Conservation (phyloP, 805 yeast genomes). For the Metschnikowia kunwiensis region DNA sequence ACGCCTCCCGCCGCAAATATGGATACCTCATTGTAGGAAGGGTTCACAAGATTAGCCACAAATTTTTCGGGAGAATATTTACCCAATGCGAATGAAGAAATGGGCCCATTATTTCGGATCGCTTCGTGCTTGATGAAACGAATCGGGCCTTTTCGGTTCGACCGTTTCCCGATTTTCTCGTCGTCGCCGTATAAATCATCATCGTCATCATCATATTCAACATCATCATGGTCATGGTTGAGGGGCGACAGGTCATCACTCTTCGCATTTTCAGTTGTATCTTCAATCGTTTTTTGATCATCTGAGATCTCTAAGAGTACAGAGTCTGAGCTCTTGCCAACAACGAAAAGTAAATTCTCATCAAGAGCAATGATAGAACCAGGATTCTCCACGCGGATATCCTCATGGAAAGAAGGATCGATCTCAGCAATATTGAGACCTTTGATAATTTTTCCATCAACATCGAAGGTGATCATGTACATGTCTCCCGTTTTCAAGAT, state of each 20-base stretch:
- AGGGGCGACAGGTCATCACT: neutral
- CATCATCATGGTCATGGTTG: slow-evolving; percentile 46
- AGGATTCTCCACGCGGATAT: slow-evolving; percentile 37
- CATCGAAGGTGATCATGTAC: slow-evolving; percentile 33
- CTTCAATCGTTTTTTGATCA: slow-evolving; percentile 13
- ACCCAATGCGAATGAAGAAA: slow-evolving; percentile 66
- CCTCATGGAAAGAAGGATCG: slow-evolving; percentile 25
- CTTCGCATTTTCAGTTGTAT: neutral
- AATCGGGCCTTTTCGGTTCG: slow-evolving; percentile 18
- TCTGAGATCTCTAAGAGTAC: slow-evolving; percentile 42
- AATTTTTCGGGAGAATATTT: slow-evolving; percentile 51
- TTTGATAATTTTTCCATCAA: slow-evolving; percentile 44
- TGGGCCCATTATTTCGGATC: slow-evolving; percentile 68
- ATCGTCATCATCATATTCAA: slow-evolving; percentile 41
- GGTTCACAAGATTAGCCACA: slow-evolving; percentile 63
- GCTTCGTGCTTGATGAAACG: slow-evolving; percentile 49
- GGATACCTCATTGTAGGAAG: slow-evolving; percentile 62
- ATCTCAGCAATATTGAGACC: slow-evolving; percentile 32
- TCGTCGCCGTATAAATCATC: slow-evolving; percentile 41
- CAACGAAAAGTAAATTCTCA: slow-evolving; percentile 50
- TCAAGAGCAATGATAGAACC: slow-evolving; percentile 41
- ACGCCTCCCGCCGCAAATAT: slow-evolving; percentile 71
- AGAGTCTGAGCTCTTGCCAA: slow-evolving; percentile 60
- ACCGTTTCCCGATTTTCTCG: slow-evolving; percentile 19
- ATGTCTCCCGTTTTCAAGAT: slow-evolving; percentile 34